phyloP scores from a whole-genome alignment of 2,329 filamentous ascomycete species.

The Paraconiothyrium sp. region DNA sequence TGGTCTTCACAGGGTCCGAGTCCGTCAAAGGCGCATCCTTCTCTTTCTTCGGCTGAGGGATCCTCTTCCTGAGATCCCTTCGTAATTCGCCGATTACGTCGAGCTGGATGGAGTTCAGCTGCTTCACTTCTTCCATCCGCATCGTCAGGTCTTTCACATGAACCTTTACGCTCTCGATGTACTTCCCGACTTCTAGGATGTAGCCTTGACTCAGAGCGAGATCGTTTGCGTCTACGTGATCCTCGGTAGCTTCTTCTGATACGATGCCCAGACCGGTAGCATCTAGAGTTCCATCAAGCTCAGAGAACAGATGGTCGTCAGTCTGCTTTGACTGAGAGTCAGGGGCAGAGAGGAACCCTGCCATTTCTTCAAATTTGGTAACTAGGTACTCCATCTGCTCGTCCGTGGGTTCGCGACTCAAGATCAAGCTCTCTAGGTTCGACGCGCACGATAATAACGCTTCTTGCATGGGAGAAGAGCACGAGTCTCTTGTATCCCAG shows the following conservation, averaged over 20 bases:
- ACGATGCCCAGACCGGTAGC: constrained; percentile 14
- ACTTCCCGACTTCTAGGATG: constrained; percentile 36
- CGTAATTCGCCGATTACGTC: constrained; percentile 44
- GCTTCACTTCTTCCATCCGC: constrained; percentile 46
- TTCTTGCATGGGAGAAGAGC: constrained; percentile 40
- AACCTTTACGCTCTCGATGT: constrained; percentile 39
- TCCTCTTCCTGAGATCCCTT: constrained; percentile 27
- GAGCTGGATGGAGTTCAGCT: constrained; percentile 43
- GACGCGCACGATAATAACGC: constrained; percentile 44
- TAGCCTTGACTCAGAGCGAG: constrained; percentile 30
- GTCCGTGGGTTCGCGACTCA: constrained; percentile 40
- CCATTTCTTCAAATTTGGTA: constrained; percentile 44
- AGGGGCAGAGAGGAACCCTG: constrained; percentile 38
- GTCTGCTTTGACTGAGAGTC: constrained; percentile 32
- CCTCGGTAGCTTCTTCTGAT: constrained; percentile 10
- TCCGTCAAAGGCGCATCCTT: neutral
- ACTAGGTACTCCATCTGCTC: constrained; percentile 48
- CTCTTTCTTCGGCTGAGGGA: constrained; percentile 6
- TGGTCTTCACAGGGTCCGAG: neutral
- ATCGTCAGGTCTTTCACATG: constrained; percentile 37
- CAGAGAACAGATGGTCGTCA: constrained; percentile 33
- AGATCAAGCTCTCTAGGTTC: constrained; percentile 44
- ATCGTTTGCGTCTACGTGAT: constrained; percentile 12
- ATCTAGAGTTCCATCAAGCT: constrained; percentile 17
- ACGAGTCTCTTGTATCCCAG: constrained; percentile 33